Conservation (phyloP, 2,329 filamentous ascomycete species). For the Sclerotinia minor region DNA sequence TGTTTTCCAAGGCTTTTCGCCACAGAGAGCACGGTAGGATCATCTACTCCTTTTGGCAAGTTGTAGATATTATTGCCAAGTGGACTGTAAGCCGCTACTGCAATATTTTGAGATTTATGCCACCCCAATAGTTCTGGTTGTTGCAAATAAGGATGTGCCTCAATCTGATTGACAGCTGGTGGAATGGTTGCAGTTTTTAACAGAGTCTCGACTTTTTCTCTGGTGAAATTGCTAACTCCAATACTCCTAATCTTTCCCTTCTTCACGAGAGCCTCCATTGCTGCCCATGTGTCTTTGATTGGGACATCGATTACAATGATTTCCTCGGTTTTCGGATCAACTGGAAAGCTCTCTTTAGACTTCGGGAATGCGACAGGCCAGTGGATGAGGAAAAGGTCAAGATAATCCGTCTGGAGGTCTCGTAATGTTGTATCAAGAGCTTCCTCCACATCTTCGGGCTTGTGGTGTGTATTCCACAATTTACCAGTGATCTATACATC, state of each 20-base stretch:
- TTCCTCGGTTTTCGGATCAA: slow-evolving; percentile 29
- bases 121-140: slow-evolving; percentile 58
- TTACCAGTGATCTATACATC: slow-evolving; percentile 62
- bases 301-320: slow-evolving; percentile 31
- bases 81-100: slow-evolving; percentile 64
- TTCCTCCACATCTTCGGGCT: slow-evolving; percentile 64
- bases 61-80: slow-evolving; percentile 57
- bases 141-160: slow-evolving; percentile 68
- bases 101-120: slow-evolving; percentile 58
- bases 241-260: slow-evolving; percentile 49
- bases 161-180: slow-evolving; percentile 67
- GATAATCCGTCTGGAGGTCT: slow-evolving; percentile 73
- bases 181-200: slow-evolving; percentile 53
- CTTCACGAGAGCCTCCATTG: slow-evolving; percentile 45
- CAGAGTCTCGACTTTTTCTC: slow-evolving; percentile 46
- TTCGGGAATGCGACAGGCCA: slow-evolving; percentile 64
- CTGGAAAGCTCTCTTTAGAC: slow-evolving; percentile 28
- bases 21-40: slow-evolving; percentile 51
- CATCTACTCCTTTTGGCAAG: slow-evolving; percentile 49
- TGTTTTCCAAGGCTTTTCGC: slow-evolving; percentile 54
- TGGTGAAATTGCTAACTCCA: slow-evolving; percentile 54
- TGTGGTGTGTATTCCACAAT: slow-evolving; percentile 73
- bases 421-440: slow-evolving; percentile 72
- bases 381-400: slow-evolving; percentile 81
- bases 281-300: slow-evolving; percentile 44